Evolutionary conservation across 139 green algal species (phyloP).

Genomic region (Astrephomene gubernaculifera): DNA sequence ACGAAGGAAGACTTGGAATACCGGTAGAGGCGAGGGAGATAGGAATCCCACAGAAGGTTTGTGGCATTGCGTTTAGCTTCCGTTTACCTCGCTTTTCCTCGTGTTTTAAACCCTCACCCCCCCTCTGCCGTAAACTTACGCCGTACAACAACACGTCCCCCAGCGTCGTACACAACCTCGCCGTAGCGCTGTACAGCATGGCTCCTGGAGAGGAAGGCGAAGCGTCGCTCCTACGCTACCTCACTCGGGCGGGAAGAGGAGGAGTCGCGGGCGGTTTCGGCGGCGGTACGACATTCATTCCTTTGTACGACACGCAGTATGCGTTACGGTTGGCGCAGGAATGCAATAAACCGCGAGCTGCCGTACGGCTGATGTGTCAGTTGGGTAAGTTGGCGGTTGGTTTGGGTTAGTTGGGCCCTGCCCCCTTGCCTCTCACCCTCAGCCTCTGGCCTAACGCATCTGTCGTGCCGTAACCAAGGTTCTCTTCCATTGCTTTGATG

Average conservation of each 20-base stretch:
- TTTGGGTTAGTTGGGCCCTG: too few relatives aligned
- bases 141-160: too few relatives aligned
- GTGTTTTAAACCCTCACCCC: too few relatives aligned
- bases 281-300: constrained; percentile 27
- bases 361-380: constrained; percentile 84
- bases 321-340: constrained; percentile 84
- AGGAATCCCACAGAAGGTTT: too few relatives aligned
- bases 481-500: too few relatives aligned
- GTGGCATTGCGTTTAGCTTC: too few relatives aligned
- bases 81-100: too few relatives aligned
- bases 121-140: not conserved
- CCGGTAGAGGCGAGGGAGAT: too few relatives aligned
- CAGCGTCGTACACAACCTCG: constrained; percentile 75
- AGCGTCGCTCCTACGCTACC: constrained; percentile 76
- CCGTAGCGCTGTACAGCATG: constrained; percentile 80
- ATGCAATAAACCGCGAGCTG: constrained; percentile 71
- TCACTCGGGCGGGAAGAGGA: constrained; percentile 54
- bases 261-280: not conserved
- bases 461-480: too few relatives aligned
- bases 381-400: constrained; percentile 62
- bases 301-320: constrained; percentile 88
- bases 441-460: too few relatives aligned
- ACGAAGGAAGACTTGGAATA: too few relatives aligned
- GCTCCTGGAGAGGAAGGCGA: constrained; percentile 52
- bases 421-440: too few relatives aligned